Percentiles rank a stretch among this genome's conserved stretches.
These are phyloP conservation scores for Blepharisma japonicum DNA, from an alignment of 73 alveolate genomes.

Conservation along the genomic window DNA sequence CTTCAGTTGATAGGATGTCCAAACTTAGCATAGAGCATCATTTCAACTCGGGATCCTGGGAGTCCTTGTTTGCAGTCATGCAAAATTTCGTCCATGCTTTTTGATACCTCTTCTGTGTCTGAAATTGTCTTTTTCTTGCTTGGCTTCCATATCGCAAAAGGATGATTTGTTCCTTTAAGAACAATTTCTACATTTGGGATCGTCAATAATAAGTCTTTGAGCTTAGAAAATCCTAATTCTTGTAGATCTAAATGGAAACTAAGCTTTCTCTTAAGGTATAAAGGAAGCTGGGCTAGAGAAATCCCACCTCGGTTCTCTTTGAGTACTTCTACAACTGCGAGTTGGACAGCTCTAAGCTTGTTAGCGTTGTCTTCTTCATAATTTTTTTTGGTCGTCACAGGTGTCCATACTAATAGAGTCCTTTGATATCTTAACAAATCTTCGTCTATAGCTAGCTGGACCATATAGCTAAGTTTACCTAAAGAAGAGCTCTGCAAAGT, in stretches of 20 bases:
- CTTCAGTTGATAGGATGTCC: too few relatives aligned
- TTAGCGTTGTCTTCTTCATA: slow-evolving; percentile 33
- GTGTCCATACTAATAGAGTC: slow-evolving; percentile 61
- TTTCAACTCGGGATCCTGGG: too few relatives aligned
- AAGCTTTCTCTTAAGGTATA: slow-evolving; percentile 38
- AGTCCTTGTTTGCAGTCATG: too few relatives aligned
- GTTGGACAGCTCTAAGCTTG: slow-evolving; percentile 41
- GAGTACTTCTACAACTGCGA: slow-evolving; percentile 39
- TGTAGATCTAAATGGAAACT: slow-evolving; percentile 35
- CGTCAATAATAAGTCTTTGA: slow-evolving; percentile 46
- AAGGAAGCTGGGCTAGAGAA: slow-evolving; percentile 58
- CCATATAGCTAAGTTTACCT: slow-evolving; percentile 56
- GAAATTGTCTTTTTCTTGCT: neutral
- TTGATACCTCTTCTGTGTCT: too few relatives aligned
- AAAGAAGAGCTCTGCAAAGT: slow-evolving; percentile 48
- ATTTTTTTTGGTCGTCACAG: slow-evolving; percentile 38
- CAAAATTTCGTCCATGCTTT: too few relatives aligned
- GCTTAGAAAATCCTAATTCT: slow-evolving; percentile 61
- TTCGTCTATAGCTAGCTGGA: slow-evolving; percentile 60
- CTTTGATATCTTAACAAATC: slow-evolving; percentile 57
- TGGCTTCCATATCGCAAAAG: slow-evolving; percentile 44
- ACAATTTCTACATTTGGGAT: slow-evolving; percentile 49
- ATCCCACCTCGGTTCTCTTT: slow-evolving; percentile 49
- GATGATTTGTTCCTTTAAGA: slow-evolving; percentile 67
- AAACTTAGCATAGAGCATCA: too few relatives aligned